phyloP scores from a whole-genome alignment of 192 early-diverging fungal genomes.

The Coemansia sp. region DNA sequence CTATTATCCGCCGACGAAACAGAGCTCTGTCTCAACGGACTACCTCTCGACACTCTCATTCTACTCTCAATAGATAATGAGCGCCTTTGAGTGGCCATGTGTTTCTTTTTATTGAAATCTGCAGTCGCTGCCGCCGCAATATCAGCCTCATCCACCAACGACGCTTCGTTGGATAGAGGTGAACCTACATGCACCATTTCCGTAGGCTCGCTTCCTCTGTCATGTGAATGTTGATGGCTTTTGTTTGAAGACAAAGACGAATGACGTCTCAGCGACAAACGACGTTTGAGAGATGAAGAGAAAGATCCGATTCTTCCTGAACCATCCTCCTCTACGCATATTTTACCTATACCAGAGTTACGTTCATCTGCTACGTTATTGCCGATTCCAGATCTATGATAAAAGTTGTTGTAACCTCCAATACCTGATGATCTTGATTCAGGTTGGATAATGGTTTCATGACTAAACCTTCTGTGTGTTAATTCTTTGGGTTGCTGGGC shows the following conservation, averaged over 20 bases:
- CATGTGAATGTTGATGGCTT: neutral
- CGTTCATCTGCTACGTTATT: conserved; percentile 14
- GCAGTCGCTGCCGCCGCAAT: neutral
- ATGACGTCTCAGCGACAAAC: neutral
- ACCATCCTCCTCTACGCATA: conserved; percentile 15
- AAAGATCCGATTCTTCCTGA: neutral
- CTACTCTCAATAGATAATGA: no score
- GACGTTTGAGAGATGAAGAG: conserved; percentile 8
- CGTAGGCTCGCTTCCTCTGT: neutral
- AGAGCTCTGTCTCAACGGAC: no score
- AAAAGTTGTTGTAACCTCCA: conserved; percentile 11
- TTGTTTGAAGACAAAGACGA: neutral
- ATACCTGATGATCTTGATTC: conserved; percentile 7
- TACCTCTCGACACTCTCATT: no score
- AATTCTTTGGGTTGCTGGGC: conserved; percentile 10
- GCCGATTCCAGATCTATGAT: conserved; percentile 19
- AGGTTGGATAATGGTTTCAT: conserved; percentile 1
- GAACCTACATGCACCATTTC: no score
- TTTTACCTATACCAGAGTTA: conserved; percentile 30
- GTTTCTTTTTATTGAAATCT: neutral
- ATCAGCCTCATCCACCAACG: neutral
- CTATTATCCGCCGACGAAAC: no score
- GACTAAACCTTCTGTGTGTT: neutral
- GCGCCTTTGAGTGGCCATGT: no score
- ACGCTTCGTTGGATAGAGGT: no score